Base-by-base conservation (phyloP, 345 rosid species). In the Pugionium cornutum region DNA sequence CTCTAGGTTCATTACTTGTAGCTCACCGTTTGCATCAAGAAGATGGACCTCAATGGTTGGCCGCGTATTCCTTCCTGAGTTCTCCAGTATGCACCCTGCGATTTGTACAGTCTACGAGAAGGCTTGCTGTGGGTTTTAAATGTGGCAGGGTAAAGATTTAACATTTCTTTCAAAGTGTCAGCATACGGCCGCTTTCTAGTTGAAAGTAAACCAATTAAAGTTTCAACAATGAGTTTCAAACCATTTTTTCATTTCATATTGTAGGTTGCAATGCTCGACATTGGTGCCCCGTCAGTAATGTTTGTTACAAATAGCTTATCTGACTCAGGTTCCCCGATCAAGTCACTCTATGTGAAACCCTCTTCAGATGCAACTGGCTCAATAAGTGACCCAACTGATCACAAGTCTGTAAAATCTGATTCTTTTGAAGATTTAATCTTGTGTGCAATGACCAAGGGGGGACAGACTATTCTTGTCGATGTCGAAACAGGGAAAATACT, bases 211-310 rank as follows among this genome's bases (percentile, higher is more conserved):
- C 18, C 18, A 18, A 18, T 18, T 18, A 18, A 18, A 18, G 18
- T 18, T 18, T 18, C 18, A 18, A 18, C 18, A 18, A 18, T 18
- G 18, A 18, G 41, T 68, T 37, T 55, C 43, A 50, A 28, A 40
- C 68, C 32, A 58, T 50, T 73, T 52, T 63, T 73, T 48, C 57
- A 58, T 53, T 75, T 67, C 43, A 32, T 72, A 40, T 81, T 83
- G 69, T 90, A 94, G 99, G 97, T 86, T 44, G 89, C 89, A 53
- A 57, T 89, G 84, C 89, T 92, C 9, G 90, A 88, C 78, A 78
- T 74, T 67, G 73, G 68, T 75, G 29, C 84, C 44, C 76, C 66
- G 11, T 83, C 96, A 62, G 76, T 85, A 44, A 52, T 88, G 54
- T 89, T 79, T 68, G 58, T 85, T 75, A 80, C 85, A n/a, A 80